A percentile compares a stretch with the other conserved stretches of the same genome.
These are phyloP conservation scores for Cordyceps farinosa DNA, from an alignment of 2,329 filamentous ascomycete genomes.

Conservation along the genomic window DNA sequence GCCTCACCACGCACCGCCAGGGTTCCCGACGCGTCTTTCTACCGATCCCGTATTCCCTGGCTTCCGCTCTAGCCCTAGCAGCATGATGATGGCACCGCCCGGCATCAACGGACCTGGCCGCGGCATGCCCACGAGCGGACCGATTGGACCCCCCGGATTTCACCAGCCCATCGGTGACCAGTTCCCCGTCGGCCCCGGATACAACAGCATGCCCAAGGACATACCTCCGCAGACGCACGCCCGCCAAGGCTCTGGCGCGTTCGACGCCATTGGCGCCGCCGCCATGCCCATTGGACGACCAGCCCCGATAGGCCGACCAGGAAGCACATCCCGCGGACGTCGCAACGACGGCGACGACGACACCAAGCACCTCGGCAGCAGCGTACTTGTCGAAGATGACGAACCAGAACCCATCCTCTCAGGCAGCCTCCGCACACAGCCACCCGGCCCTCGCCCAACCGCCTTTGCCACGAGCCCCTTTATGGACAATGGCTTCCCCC, in stretches of 20 bases:
- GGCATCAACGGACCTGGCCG: conserved; percentile 47
- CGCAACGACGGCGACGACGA: conserved; percentile 62
- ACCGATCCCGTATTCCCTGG: conserved; percentile 48
- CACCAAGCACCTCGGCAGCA: conserved; percentile 81
- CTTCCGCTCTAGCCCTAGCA: conserved; percentile 43
- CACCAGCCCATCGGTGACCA: conserved; percentile 29
- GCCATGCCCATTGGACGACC: conserved; percentile 77
- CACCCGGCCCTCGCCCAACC: conserved; percentile 43
- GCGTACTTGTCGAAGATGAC: conserved; percentile 78
- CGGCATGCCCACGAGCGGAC: conserved; percentile 38
- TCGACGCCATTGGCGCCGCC: conserved; percentile 52
- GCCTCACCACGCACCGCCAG: conserved; percentile 38
- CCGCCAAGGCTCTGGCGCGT: conserved; percentile 69
- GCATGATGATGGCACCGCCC: conserved; percentile 47
- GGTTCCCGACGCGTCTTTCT: conserved; percentile 56
- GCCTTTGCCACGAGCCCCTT: conserved; percentile 43
- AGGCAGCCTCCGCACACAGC: conserved; percentile 44
- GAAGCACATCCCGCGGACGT: conserved; percentile 61
- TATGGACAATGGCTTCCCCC: conserved; percentile 39
- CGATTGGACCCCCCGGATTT: conserved; percentile 38
- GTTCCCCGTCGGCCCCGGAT: conserved; percentile 31
- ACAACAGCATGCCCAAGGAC: conserved; percentile 33
- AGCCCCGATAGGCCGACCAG: conserved; percentile 82
- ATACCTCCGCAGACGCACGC: conserved; percentile 56
- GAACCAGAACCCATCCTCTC: conserved; percentile 36